These are phyloP conservation scores for Calonectria hawksworthii DNA, from an alignment of 2,329 filamentous ascomycete species.

Conservation along the genomic window DNA sequence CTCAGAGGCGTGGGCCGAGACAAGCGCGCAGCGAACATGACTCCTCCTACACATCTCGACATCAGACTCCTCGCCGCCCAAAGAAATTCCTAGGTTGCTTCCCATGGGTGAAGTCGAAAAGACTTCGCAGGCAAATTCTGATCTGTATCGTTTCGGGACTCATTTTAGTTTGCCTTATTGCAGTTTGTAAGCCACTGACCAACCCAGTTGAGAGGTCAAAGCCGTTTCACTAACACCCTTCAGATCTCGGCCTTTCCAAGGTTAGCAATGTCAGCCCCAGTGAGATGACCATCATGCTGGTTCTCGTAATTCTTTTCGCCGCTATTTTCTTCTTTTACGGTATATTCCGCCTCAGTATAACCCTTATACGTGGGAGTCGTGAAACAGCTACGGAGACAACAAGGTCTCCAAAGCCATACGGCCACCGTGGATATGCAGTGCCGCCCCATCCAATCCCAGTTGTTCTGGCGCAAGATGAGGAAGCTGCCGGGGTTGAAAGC, in stretches of 20 bases:
- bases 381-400: slow-evolving; percentile 34
- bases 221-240: slow-evolving; percentile 13
- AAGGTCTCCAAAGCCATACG: slow-evolving; percentile 59
- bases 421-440: slow-evolving; percentile 75
- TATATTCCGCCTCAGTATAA: slow-evolving; percentile 79
- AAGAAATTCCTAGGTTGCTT: slow-evolving; percentile 67
- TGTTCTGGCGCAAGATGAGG: slow-evolving; percentile 80
- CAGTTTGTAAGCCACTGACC: slow-evolving; percentile 71
- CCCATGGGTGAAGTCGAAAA: slow-evolving; percentile 67
- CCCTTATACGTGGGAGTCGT: slow-evolving; percentile 66
- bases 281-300: slow-evolving; percentile 84
- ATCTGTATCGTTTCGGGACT: slow-evolving; percentile 75
- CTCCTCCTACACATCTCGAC: neutral
- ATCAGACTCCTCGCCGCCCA: slow-evolving; percentile 36
- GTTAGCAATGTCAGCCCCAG: slow-evolving; percentile 73
- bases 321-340: slow-evolving; percentile 87
- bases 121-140: slow-evolving; percentile 68
- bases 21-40: neutral
- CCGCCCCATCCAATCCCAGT: slow-evolving; percentile 83
- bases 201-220: neutral
- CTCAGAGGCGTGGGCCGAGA: neutral
- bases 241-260: slow-evolving; percentile 81
- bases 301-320: slow-evolving; percentile 81
- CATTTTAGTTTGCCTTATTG: slow-evolving; percentile 70
- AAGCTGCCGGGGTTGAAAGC: slow-evolving; percentile 70